A percentile compares a stretch with the other conserved stretches of the same genome.
These are phyloP conservation scores for Anthostomella pinea DNA, from an alignment of 2,329 filamentous ascomycete species.

Conservation along the genomic window DNA sequence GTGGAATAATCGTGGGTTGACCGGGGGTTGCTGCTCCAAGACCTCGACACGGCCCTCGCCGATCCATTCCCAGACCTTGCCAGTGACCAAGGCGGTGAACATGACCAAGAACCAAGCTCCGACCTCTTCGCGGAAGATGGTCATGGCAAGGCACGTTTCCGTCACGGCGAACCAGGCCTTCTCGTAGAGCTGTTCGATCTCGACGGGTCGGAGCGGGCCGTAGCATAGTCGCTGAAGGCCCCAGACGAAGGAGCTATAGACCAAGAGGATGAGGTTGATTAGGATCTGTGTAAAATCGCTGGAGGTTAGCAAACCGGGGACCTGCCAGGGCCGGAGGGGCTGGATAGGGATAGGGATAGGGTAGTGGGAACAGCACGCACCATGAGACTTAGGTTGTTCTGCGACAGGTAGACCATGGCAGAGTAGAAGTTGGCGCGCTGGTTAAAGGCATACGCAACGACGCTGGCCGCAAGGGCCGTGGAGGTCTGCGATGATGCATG, in stretches of 20 bases:
- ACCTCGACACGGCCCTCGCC: slow-evolving; percentile 91
- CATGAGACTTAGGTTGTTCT: slow-evolving; percentile 94
- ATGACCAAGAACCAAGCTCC: slow-evolving; percentile 94
- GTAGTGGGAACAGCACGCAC: slow-evolving; percentile 47
- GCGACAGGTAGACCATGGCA: slow-evolving; percentile 91
- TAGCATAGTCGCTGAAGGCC: slow-evolving; percentile 87
- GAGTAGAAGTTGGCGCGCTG: slow-evolving; percentile 98
- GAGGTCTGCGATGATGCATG: slow-evolving; percentile 76
- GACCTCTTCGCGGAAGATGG: slow-evolving; percentile 93
- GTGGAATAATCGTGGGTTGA: slow-evolving; percentile 87
- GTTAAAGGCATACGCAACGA: slow-evolving; percentile 86
- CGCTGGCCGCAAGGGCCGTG: slow-evolving; percentile 76
- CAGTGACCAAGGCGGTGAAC: slow-evolving; percentile 89
- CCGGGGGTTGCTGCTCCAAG: slow-evolving; percentile 89
- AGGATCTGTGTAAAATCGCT: slow-evolving; percentile 60
- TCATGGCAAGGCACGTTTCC: slow-evolving; percentile 96
- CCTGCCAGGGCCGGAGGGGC: background rate
- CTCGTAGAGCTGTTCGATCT: slow-evolving; percentile 96
- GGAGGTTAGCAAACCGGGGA: slow-evolving; percentile 13
- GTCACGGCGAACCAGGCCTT: slow-evolving; percentile 98
- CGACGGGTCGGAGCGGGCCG: slow-evolving; percentile 84
- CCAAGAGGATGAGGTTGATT: slow-evolving; percentile 82
- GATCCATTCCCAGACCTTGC: slow-evolving; percentile 99
- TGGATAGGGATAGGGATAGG: background rate
- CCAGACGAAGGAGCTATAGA: slow-evolving; percentile 78